phyloP scores from a whole-genome alignment of 106 monocot genomes.

The Apostasia shenzhenica region DNA sequence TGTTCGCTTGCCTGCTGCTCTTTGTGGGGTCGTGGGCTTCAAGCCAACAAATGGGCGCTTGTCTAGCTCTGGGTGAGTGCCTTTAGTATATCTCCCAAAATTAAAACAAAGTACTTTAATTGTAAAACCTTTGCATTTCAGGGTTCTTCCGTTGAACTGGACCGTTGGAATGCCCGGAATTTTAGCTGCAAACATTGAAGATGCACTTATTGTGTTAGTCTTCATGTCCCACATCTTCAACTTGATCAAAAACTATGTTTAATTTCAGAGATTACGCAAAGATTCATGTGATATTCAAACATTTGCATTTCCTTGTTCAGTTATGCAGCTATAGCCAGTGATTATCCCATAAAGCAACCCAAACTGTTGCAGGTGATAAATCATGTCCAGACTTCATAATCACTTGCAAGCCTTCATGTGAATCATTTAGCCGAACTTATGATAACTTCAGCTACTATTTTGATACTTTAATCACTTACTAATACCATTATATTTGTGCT shows the following conservation, averaged over 20 bases:
- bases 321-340: constrained; percentile 70
- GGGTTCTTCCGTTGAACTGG: constrained; percentile 92
- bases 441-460: not conserved
- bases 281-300: not conserved
- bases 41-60: constrained; percentile 77
- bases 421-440: not conserved
- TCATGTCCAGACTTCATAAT: not conserved
- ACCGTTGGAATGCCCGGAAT: constrained; percentile 86
- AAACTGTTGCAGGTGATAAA: constrained; percentile 31
- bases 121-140: constrained; percentile 16
- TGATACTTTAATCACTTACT: not conserved
- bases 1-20: constrained; percentile 82
- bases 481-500: not conserved
- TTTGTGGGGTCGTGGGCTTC: constrained; percentile 89
- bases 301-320: constrained; percentile 21
- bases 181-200: constrained; percentile 76
- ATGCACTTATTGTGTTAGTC: constrained; percentile 74
- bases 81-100: not conserved
- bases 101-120: not conserved
- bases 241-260: not conserved
- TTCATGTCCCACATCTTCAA: not conserved
- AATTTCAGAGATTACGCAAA: not conserved
- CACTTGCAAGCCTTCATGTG: not conserved
- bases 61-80: constrained; percentile 61
- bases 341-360: constrained; percentile 15